A percentile compares a stretch with the other conserved stretches of the same genome.
phyloP scores from a whole-genome alignment of 768 basidiomycete genomes.

The Suillus occidentalis region DNA sequence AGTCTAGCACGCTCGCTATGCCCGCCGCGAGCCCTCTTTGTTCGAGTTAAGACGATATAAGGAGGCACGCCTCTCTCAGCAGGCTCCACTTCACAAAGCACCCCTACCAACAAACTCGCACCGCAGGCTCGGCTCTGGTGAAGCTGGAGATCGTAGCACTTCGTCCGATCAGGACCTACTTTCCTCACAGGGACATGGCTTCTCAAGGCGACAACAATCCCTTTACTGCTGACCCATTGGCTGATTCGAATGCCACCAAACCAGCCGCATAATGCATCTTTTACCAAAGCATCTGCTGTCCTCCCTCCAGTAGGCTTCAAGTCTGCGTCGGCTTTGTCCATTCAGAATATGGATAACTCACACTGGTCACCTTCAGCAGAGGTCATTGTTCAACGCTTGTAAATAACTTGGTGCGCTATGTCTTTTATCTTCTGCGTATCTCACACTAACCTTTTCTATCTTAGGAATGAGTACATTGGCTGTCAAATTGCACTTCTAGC shows the following conservation, averaged over 20 bases:
- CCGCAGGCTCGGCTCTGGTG: neutral
- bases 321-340: neutral
- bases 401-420: slow-evolving; percentile 27
- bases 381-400: slow-evolving; percentile 27
- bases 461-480: slow-evolving; percentile 29
- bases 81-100: neutral
- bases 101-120: neutral
- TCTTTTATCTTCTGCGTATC: neutral
- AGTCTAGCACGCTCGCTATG: slow-evolving; percentile 4
- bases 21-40: slow-evolving; percentile 12
- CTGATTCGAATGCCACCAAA: neutral
- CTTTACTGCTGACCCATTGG: slow-evolving; percentile 10
- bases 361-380: slow-evolving; percentile 38
- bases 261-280: slow-evolving; percentile 19
- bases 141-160: neutral
- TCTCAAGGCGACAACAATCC: slow-evolving; percentile 23
- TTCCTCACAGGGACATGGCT: slow-evolving; percentile 1
- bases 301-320: neutral
- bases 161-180: neutral
- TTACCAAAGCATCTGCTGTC: slow-evolving; percentile 18
- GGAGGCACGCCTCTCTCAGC: slow-evolving; percentile 47
- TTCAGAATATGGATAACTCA: slow-evolving; percentile 6
- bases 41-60: slow-evolving; percentile 52
- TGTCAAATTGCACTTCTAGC: neutral
- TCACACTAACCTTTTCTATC: neutral